These are phyloP conservation scores for Rhizophora mangle DNA, from an alignment of 345 rosid genomes.

Conservation along the genomic window DNA sequence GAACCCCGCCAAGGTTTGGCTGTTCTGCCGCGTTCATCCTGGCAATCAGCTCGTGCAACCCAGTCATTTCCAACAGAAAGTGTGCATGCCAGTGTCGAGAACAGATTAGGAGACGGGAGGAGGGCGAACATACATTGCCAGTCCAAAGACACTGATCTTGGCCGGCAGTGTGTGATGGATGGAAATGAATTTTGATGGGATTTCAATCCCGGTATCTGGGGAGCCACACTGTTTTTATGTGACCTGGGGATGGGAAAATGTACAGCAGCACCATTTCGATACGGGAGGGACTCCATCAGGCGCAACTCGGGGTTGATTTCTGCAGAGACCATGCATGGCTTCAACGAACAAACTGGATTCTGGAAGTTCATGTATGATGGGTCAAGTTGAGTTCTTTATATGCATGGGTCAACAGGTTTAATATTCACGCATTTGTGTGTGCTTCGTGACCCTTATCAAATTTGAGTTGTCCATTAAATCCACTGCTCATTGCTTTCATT, in stretches of 20 bases:
- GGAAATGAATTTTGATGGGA: constrained; percentile 53
- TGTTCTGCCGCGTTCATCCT: constrained; percentile 12
- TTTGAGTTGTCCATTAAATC: no score
- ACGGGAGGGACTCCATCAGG: constrained; percentile 36
- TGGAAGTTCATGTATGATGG: constrained; percentile 53
- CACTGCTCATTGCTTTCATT: no score
- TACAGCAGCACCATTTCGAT: constrained; percentile 33
- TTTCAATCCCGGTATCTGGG: constrained; percentile 32
- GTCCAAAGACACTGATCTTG: constrained; percentile 53
- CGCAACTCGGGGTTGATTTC: constrained; percentile 39
- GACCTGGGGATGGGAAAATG: constrained; percentile 41
- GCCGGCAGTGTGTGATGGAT: constrained; percentile 36
- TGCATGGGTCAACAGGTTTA: neutral
- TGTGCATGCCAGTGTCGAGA: constrained; percentile 39
- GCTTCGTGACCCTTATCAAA: no score
- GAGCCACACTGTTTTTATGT: constrained; percentile 48
- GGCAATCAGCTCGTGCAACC: constrained; percentile 17
- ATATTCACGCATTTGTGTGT: no score
- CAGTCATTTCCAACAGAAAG: constrained; percentile 26
- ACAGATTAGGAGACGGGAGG: constrained; percentile 39
- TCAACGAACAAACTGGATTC: constrained; percentile 40
- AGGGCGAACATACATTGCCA: constrained; percentile 53
- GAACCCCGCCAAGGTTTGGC: neutral
- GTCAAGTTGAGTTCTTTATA: constrained; percentile 23
- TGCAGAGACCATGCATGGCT: constrained; percentile 41